Evolutionary conservation across 2,329 filamentous ascomycete species (phyloP).

Genomic region (Thielaviopsis euricoi): DNA sequence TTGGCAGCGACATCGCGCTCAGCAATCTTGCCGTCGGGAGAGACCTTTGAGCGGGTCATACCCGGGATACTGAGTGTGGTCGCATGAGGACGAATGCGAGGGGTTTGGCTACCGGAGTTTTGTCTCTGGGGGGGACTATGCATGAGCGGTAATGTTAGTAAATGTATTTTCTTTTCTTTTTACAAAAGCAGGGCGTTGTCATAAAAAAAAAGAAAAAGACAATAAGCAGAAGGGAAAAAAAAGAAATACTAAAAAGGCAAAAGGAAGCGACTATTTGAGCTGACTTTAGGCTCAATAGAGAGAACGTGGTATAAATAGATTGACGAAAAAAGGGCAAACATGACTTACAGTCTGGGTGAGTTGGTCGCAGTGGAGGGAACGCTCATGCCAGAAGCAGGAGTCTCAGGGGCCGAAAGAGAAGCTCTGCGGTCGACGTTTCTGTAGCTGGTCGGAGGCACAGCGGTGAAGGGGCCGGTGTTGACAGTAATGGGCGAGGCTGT

Average conservation of each 20-base stretch:
- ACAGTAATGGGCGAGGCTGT: slow-evolving; percentile 22
- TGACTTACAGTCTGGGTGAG: slow-evolving; percentile 40
- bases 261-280: not conserved
- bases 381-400: slow-evolving; percentile 39
- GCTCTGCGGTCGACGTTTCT: slow-evolving; percentile 19
- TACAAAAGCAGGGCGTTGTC: not conserved
- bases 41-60: slow-evolving; percentile 87
- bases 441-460: slow-evolving; percentile 18
- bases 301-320: not conserved
- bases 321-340: slow-evolving; percentile 5
- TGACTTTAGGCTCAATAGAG: too few species aligned
- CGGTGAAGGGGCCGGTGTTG: slow-evolving; percentile 16
- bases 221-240: slow-evolving; percentile 7
- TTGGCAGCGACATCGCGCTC: slow-evolving; percentile 90
- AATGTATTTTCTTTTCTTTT: too few species aligned
- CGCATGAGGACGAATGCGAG: slow-evolving; percentile 62
- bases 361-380: slow-evolving; percentile 40
- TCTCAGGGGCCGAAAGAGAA: slow-evolving; percentile 21
- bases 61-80: slow-evolving; percentile 95
- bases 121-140: slow-evolving; percentile 50
- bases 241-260: slow-evolving; percentile 2
- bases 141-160: slow-evolving; percentile 8
- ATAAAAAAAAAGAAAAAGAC: not conserved
- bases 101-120: slow-evolving; percentile 62
- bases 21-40: slow-evolving; percentile 86